A percentile compares a stretch with the other conserved stretches of the same genome.
Conservation (phyloP, 2,329 filamentous ascomycete species). For the Fusarium pininemorale region DNA sequence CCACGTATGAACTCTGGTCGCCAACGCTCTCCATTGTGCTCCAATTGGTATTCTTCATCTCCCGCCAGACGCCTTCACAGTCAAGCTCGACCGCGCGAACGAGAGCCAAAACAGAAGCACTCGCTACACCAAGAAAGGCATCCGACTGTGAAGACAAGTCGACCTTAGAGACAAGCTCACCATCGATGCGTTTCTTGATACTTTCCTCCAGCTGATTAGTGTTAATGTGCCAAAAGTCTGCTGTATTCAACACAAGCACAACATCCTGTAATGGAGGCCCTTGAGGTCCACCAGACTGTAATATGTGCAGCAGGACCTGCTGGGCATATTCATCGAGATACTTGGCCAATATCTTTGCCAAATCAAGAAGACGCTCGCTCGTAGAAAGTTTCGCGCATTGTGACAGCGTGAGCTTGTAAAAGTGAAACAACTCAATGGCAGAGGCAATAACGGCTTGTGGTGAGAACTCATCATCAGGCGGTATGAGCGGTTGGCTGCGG, state of each 20-base stretch:
- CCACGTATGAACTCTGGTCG: conserved; percentile 92
- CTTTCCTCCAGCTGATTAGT: conserved; percentile 94
- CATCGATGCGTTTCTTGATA: conserved; percentile 89
- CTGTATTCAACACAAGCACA: conserved; percentile 90
- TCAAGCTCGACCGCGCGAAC: conserved; percentile 85
- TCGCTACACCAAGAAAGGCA: conserved; percentile 93
- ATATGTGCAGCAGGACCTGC: conserved; percentile 81
- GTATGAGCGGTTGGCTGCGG: conserved; percentile 80
- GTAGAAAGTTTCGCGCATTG: conserved; percentile 98
- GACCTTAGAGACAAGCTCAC: conserved; percentile 76
- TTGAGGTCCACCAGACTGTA: conserved; percentile 65
- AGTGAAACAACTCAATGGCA: conserved; percentile 96
- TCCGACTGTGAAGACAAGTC: conserved; percentile 94
- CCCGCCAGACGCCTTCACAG: conserved; percentile 88
- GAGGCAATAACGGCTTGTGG: conserved; percentile 89
- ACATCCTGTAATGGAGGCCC: conserved; percentile 74
- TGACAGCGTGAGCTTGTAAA: conserved; percentile 90
- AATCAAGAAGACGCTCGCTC: conserved; percentile 83
- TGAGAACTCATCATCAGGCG: conserved; percentile 90
- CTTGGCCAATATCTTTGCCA: conserved; percentile 86
- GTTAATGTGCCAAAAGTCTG: conserved; percentile 96
- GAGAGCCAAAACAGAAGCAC: conserved; percentile 82
- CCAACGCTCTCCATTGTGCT: conserved; percentile 91
- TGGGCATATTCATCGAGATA: conserved; percentile 97
- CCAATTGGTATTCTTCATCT: conserved; percentile 98